Base-by-base conservation (phyloP, 257 asterid species). In the Osmanthus fragrans region DNA sequence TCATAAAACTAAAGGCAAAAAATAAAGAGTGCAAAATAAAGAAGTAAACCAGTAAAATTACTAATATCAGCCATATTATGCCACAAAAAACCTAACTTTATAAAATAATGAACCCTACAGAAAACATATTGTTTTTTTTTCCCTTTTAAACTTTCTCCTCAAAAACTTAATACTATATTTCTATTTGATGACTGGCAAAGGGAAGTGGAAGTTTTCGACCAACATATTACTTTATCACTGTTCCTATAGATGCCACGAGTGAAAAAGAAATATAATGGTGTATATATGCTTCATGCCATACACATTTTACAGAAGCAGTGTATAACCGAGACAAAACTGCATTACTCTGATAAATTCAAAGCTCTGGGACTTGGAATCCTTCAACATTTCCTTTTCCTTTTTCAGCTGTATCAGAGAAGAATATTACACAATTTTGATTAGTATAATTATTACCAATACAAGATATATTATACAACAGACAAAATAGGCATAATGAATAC, bases 321-420 rank as follows among this genome's bases (percentile, higher is more conserved):
- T 45, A 54, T 34, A 58, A 74, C 73, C 40, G 27, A 82, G 72
- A 58, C 79, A 76, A 65, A 76, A 60, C 72, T 56, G 76, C 71
- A 72, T 76, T 86, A 94, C 98, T 79, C 87, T 88, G 86, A 94
- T 90, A 75, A 92, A 87, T 45, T 92, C 92, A 70, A 92, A 88
- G 85, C 96, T 88, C 86, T 87, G 81, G 72, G 88, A 85, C 80
- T 90, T 92, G 18, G 98, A 88, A 80, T 86, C 95, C 83, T 84
- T 87, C 83, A 90, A 83, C 77, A 74, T 74, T 80, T 94, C 92
- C 84, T 86, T 94, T 78, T 92, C 96, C 85, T 85, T 92, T 71
- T 86, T 86, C 75, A 91, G 86, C 97, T 94, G 91, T 79, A 88
- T 73, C 70, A 77, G 63, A 72, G 74, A 76, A 79, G 73, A 77